Percentiles rank a stretch among this genome's conserved stretches.
phyloP scores from a whole-genome alignment of 768 basidiomycete genomes.

The Crepidotus variabilis region DNA sequence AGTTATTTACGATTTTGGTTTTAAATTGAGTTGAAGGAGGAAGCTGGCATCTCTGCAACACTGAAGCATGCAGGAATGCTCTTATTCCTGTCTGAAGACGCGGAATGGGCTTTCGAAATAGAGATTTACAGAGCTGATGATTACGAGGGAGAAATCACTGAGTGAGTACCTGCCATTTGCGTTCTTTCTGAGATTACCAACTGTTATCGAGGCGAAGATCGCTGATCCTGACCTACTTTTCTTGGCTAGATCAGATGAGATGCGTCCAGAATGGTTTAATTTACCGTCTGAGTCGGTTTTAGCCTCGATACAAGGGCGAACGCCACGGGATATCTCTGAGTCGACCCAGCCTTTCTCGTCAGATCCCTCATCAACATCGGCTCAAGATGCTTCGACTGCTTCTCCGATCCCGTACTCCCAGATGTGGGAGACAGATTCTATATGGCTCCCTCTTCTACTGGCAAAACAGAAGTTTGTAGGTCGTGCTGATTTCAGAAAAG shows the following conservation, averaged over 20 bases:
- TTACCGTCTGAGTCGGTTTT: constrained; percentile 6
- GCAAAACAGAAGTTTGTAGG: constrained; percentile 37
- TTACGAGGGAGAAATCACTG: constrained; percentile 58
- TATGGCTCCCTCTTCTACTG: constrained; percentile 67
- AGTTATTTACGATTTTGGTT: neutral
- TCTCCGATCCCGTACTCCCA: constrained; percentile 54
- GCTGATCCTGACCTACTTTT: neutral
- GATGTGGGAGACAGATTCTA: constrained; percentile 59
- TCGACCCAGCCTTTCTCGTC: neutral
- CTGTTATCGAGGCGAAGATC: neutral
- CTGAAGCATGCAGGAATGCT: constrained; percentile 63
- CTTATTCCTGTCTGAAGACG: constrained; percentile 53
- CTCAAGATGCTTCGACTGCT: neutral
- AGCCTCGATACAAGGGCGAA: neutral
- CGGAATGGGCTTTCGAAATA: constrained; percentile 64
- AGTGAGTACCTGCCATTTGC: constrained; percentile 47
- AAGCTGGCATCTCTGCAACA: constrained; percentile 69
- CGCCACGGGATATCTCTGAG: constrained; percentile 10
- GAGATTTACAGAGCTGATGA: constrained; percentile 64
- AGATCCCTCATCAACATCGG: neutral
- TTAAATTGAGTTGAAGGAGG: constrained; percentile 52
- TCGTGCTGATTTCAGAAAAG: constrained; percentile 36
- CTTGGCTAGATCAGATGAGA: constrained; percentile 71
- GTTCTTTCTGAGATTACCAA: neutral
- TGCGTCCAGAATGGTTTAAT: constrained; percentile 79